A percentile compares a stretch with the other conserved stretches of the same genome.
phyloP scores from a whole-genome alignment of 2,329 filamentous ascomycete genomes.

The Apiospora kogelbergensis region DNA sequence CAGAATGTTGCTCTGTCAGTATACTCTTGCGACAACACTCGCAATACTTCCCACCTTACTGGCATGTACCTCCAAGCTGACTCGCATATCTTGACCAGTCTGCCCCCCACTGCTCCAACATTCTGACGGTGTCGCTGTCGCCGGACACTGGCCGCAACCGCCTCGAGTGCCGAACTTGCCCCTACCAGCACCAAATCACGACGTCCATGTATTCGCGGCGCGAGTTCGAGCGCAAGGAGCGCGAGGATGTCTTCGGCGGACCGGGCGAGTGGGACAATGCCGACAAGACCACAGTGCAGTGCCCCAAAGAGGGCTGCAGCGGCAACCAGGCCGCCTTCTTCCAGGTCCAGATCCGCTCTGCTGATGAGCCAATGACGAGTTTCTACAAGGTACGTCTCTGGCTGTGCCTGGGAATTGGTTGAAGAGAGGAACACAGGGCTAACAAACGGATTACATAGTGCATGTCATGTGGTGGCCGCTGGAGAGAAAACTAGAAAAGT shows the following conservation, averaged over 20 bases:
- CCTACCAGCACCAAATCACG: conserved; percentile 83
- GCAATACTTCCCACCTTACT: conserved; percentile 21
- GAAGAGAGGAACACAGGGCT: conserved; percentile 27
- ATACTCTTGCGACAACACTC: conserved; percentile 9
- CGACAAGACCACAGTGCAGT: conserved; percentile 80
- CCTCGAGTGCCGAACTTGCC: conserved; percentile 93
- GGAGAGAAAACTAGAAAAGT: conserved; percentile 61
- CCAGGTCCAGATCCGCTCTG: conserved; percentile 95
- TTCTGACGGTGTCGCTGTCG: conserved; percentile 68
- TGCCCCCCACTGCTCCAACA: conserved; percentile 84
- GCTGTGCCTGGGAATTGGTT: not conserved
- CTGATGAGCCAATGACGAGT: conserved; percentile 97
- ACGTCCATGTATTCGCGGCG: conserved; percentile 79
- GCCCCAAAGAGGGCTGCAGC: conserved; percentile 76
- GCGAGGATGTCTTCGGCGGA: conserved; percentile 87
- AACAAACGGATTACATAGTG: conserved; percentile 39
- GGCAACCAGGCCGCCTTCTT: conserved; percentile 89
- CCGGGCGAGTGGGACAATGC: conserved; percentile 89
- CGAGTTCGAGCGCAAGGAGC: conserved; percentile 82
- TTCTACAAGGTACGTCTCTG: conserved; percentile 73
- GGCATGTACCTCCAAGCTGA: not conserved
- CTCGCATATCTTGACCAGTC: conserved; percentile 47
- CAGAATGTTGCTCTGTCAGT: conserved; percentile 16
- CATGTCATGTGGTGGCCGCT: conserved; percentile 64
- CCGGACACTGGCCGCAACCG: conserved; percentile 66